A percentile compares a stretch with the other conserved stretches of the same genome.
phyloP scores from a whole-genome alignment of 2,329 filamentous ascomycete genomes.

The Epichloe uncinata region DNA sequence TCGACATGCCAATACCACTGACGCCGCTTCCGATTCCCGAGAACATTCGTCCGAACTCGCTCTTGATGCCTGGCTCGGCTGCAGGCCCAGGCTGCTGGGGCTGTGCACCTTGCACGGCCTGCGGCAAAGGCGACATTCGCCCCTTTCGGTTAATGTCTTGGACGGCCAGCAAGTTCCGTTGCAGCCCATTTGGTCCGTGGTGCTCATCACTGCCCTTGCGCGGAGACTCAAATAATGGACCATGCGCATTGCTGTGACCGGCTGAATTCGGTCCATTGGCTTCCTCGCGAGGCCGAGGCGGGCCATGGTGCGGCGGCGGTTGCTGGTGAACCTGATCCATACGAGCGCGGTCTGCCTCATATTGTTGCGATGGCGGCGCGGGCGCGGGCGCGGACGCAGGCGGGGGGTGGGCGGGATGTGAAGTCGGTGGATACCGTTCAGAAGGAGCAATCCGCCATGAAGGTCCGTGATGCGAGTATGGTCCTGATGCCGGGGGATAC shows the following conservation, averaged over 20 bases:
- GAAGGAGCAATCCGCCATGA: slow-evolving; percentile 18
- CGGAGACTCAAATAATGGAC: slow-evolving; percentile 26
- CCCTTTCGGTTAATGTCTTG: slow-evolving; percentile 73
- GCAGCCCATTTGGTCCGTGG: slow-evolving; percentile 14
- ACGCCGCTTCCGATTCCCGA: slow-evolving; percentile 65
- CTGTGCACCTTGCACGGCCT: slow-evolving; percentile 87
- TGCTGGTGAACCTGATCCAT: slow-evolving; percentile 26
- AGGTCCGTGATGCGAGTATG: slow-evolving; percentile 20
- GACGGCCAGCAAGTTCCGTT: slow-evolving; percentile 59
- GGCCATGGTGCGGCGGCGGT: slow-evolving; percentile 22
- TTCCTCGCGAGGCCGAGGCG: slow-evolving; percentile 33
- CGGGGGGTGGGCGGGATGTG: slow-evolving; percentile 20
- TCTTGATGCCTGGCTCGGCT: slow-evolving; percentile 82
- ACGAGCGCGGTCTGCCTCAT: slow-evolving; percentile 38
- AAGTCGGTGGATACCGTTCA: slow-evolving; percentile 22
- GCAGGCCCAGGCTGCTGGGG: slow-evolving; percentile 64
- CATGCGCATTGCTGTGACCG: slow-evolving; percentile 32
- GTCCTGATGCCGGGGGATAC: slow-evolving; percentile 30
- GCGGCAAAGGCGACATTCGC: slow-evolving; percentile 75
- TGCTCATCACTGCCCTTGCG: slow-evolving; percentile 31
- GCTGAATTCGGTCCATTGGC: slow-evolving; percentile 35
- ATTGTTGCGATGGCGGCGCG: slow-evolving; percentile 23
- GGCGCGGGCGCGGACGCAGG: slow-evolving; percentile 15
- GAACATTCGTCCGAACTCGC: slow-evolving; percentile 89
- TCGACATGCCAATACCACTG: slow-evolving; percentile 35